phyloP scores from a whole-genome alignment of 2,329 filamentous ascomycete genomes.

The Xylaria sp. region DNA sequence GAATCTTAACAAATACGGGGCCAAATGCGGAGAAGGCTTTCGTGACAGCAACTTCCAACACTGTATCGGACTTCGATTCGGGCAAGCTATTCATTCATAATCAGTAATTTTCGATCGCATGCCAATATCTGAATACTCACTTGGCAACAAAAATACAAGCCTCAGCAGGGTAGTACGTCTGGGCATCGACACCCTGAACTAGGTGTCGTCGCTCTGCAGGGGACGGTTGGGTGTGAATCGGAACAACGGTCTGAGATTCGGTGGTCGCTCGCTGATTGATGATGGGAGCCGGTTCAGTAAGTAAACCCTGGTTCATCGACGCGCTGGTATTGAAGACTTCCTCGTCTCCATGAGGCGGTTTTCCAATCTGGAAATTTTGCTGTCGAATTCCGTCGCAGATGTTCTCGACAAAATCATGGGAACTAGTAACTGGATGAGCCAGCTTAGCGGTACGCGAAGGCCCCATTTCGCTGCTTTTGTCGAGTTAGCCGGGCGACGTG shows the following conservation, averaged over 20 bases:
- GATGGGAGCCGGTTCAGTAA: constrained; percentile 16
- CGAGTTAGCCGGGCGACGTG: constrained; percentile 9
- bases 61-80: constrained; percentile 60
- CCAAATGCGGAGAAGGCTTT: constrained; percentile 65
- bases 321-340: constrained; percentile 31
- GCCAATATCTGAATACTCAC: constrained; percentile 56
- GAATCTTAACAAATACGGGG: constrained; percentile 71
- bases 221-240: constrained; percentile 30
- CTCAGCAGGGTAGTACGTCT: constrained; percentile 63
- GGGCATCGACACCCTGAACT: constrained; percentile 58
- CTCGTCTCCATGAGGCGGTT: constrained; percentile 34
- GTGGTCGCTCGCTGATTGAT: constrained; percentile 14
- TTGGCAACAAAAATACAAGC: constrained; percentile 75
- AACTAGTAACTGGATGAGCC: neutral
- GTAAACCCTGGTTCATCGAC: constrained; percentile 17
- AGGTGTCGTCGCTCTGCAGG: constrained; percentile 40
- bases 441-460: constrained; percentile 15
- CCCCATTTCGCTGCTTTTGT: constrained; percentile 30
- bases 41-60: constrained; percentile 65
- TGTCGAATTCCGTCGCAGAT: constrained; percentile 17
- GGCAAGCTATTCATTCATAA: constrained; percentile 58
- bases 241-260: constrained; percentile 20
- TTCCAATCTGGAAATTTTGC: constrained; percentile 36
- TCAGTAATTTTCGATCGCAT: constrained; percentile 17
- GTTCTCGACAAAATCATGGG: constrained; percentile 12